phyloP scores from a whole-genome alignment of 371 early-diverging fungal genomes.

The Rhizopus delemar region DNA sequence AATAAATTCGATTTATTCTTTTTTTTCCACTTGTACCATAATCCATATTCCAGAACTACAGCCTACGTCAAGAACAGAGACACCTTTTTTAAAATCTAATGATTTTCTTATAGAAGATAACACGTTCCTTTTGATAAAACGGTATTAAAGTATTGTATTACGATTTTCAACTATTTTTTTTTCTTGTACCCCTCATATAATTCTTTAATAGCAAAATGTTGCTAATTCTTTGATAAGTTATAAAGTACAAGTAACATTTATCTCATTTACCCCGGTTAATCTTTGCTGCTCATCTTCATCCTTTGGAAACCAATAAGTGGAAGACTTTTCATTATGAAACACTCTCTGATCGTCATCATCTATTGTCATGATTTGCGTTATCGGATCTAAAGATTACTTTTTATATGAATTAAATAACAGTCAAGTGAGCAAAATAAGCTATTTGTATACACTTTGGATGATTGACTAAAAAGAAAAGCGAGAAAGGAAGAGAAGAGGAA shows the following conservation, averaged over 20 bases:
- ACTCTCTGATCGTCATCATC: not conserved
- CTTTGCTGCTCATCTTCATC: not conserved
- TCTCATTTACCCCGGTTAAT: not conserved
- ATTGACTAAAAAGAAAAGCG: too few relatives aligned
- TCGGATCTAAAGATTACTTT: too few relatives aligned
- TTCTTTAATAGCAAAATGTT: constrained; percentile 24
- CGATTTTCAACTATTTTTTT: not conserved
- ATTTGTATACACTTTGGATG: not conserved
- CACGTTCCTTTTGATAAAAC: constrained; percentile 7
- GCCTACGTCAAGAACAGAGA: constrained; percentile 18
- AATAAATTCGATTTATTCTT: not conserved
- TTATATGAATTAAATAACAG: too few relatives aligned
- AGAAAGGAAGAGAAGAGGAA: too few relatives aligned
- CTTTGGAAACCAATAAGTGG: not conserved
- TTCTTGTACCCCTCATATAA: constrained; percentile 17
- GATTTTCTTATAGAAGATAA: constrained; percentile 3
- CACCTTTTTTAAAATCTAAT: constrained; percentile 12
- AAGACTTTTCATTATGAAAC: not conserved
- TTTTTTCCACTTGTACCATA: constrained; percentile 11
- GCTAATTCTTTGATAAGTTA: constrained; percentile 8
- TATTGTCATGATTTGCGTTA: too few relatives aligned
- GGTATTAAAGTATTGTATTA: not conserved
- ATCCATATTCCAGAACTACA: constrained; percentile 25
- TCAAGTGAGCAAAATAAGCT: too few relatives aligned
- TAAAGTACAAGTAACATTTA: not conserved